Evolutionary conservation across 148 eudicot genomes (phyloP), one percentile per base, ranked within the genome.

Genomic region (Amaranthus palmeri): DNA sequence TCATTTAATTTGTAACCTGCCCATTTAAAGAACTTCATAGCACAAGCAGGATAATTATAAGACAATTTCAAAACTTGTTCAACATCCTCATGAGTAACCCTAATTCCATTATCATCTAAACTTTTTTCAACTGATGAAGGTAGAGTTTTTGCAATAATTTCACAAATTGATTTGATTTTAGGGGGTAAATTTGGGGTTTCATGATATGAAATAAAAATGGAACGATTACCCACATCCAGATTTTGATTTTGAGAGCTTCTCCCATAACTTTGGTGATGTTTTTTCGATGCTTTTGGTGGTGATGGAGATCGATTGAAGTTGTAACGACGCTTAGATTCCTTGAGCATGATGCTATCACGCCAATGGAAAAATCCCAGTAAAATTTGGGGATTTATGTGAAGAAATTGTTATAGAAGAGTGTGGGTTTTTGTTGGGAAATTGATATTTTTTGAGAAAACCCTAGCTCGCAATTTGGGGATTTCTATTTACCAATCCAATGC

Each of bases 1-100:
- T 83, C 84, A 61, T 70, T 75, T 72, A 84, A 72, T 55, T 88
- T 90, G 12, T 45, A 67, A 62, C 88, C 87, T 0, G 93, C 78
- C 96, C 97, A 92, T 73, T 85, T 73, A 68, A 92, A 90, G 49
- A 90, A 90, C 84, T 86, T 90, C 3, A 86, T 88, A 4, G 96
- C 90, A 12, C 85, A 47, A 9, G 80, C 78, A 10, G 97, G 93
- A 59, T 15, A 77, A 13, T 60, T 77, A 53, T 92, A 90, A 2
- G 90, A 87, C 46, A 87, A 60, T 18, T 81, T 84, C 12, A 89
- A 65, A 65, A 90, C 90, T 36, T 90, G 79, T 53, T 87, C 98
- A 0, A 87, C 96, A 42, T 90, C 92, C 63, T 82, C 81, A 36
- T 61, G 76, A 44, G 84, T 62, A 9, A 88, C 79, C 52, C 80